Evolutionary conservation across 2,329 filamentous ascomycete species (phyloP).

Genomic region (Neopestalotiopsis sp.): DNA sequence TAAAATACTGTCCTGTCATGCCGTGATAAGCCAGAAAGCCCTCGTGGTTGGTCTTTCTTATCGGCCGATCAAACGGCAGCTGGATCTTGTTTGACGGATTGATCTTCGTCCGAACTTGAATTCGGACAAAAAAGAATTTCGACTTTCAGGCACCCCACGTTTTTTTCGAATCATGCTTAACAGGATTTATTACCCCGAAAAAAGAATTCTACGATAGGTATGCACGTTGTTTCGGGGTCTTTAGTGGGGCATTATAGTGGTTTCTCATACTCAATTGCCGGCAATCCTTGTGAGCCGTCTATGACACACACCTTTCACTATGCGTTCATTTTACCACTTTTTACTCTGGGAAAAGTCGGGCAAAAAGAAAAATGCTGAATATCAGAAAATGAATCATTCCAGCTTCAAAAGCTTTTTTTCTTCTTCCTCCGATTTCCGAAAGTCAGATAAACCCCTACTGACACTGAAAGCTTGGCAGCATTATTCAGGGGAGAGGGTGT

Average conservation of each 20-base stretch:
- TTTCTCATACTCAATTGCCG: not conserved
- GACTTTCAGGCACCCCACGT: not conserved
- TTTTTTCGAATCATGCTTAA: not conserved
- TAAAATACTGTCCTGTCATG: too few species aligned
- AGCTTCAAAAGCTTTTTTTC: not conserved
- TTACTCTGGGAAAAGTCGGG: not conserved
- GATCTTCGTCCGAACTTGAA: constrained; percentile 9
- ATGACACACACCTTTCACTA: not conserved
- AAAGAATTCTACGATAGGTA: not conserved
- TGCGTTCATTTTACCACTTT: not conserved
- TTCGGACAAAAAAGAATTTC: not conserved
- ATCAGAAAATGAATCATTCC: too few species aligned
- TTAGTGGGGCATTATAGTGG: not conserved
- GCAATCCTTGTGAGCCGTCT: not conserved
- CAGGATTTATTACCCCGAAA: not conserved
- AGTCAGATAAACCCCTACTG: not conserved
- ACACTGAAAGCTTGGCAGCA: not conserved
- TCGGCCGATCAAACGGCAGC: constrained; percentile 10
- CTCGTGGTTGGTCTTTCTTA: not conserved
- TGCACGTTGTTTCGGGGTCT: not conserved
- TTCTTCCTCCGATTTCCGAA: not conserved
- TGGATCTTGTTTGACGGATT: constrained; percentile 4
- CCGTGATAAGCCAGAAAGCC: too few species aligned
- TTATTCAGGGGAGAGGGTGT: not conserved
- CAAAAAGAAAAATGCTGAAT: not conserved